phyloP scores from a whole-genome alignment of 805 yeast species.

The Starmerella bacillaris region DNA sequence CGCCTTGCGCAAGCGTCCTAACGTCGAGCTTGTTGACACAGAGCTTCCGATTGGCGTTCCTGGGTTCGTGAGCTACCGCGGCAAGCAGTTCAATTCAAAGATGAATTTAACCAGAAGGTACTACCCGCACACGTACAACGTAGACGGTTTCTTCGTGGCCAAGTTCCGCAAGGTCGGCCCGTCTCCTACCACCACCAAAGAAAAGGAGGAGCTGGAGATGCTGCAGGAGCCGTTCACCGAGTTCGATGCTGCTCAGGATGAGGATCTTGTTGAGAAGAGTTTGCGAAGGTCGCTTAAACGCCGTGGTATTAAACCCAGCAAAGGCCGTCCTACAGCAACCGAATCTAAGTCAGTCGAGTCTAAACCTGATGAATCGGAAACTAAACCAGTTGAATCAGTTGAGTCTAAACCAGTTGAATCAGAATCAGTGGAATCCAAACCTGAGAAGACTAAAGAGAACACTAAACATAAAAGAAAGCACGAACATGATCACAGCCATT shows the following conservation, averaged over 20 bases:
- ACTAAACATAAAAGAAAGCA: too few relatives aligned
- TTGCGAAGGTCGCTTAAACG: constrained; percentile 20
- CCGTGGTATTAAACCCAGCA: constrained; percentile 21
- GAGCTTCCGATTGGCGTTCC: constrained; percentile 88
- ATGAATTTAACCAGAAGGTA: constrained; percentile 77
- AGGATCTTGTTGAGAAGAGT: constrained; percentile 47
- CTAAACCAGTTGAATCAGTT: too few relatives aligned
- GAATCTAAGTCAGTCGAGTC: too few relatives aligned
- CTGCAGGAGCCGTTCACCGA: constrained; percentile 73
- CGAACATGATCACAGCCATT: too few relatives aligned
- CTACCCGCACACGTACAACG: constrained; percentile 96
- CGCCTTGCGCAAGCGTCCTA: constrained; percentile 88
- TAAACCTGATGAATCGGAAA: too few relatives aligned
- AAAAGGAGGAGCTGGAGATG: constrained; percentile 80
- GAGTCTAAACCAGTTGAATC: too few relatives aligned
- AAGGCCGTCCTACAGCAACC: too few relatives aligned
- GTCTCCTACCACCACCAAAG: constrained; percentile 66
- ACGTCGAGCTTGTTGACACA: constrained; percentile 82
- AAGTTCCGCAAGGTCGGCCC: constrained; percentile 82
- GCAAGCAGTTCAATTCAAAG: constrained; percentile 69
- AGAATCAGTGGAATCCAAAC: too few relatives aligned
- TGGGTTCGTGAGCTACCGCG: constrained; percentile 85
- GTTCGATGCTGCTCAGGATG: constrained; percentile 63
- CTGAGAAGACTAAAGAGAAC: too few relatives aligned
- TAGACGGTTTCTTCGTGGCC: constrained; percentile 96